A percentile compares a stretch with the other conserved stretches of the same genome.
These are phyloP conservation scores for Circinella minor DNA, from an alignment of 371 early-diverging fungal species.

Conservation along the genomic window DNA sequence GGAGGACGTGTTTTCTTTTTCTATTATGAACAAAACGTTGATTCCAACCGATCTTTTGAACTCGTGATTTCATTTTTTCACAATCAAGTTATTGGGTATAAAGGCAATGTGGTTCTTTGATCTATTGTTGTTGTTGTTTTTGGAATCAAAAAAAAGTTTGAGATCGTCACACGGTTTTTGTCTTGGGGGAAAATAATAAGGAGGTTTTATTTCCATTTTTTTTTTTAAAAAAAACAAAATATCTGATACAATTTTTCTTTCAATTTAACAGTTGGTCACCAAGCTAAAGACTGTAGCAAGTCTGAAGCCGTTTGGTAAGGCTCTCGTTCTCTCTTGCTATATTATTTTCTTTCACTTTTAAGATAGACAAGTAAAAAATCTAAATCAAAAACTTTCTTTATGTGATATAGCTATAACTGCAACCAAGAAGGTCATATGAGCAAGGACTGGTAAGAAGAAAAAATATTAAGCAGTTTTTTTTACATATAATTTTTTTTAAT, in stretches of 20 bases:
- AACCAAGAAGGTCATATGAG: constrained; percentile 62
- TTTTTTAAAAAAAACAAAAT: constrained; percentile 7
- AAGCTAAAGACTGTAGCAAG: constrained; percentile 64
- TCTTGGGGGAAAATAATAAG: not conserved
- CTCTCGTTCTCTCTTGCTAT: not conserved
- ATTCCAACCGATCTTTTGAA: constrained; percentile 7
- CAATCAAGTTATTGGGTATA: too few relatives aligned
- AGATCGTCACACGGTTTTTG: not conserved
- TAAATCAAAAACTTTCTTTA: constrained; percentile 3
- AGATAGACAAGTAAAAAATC: too few relatives aligned
- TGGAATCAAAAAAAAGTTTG: constrained; percentile 5
- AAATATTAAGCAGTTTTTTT: not conserved
- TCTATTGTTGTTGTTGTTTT: not conserved
- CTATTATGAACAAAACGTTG: not conserved
- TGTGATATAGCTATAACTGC: constrained; percentile 61
- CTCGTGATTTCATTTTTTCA: not conserved
- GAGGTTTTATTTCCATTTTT: constrained; percentile 9
- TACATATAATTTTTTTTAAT: not conserved
- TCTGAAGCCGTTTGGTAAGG: constrained; percentile 64
- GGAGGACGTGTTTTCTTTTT: too few relatives aligned
- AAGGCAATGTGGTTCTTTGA: not conserved
- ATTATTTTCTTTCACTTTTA: not conserved
- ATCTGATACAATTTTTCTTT: constrained; percentile 9
- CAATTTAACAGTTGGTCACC: constrained; percentile 60
- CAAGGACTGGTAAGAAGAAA: constrained; percentile 50